phyloP scores from a whole-genome alignment of 1,139 yeast genomes.

The Yamadazyma blattariae region DNA sequence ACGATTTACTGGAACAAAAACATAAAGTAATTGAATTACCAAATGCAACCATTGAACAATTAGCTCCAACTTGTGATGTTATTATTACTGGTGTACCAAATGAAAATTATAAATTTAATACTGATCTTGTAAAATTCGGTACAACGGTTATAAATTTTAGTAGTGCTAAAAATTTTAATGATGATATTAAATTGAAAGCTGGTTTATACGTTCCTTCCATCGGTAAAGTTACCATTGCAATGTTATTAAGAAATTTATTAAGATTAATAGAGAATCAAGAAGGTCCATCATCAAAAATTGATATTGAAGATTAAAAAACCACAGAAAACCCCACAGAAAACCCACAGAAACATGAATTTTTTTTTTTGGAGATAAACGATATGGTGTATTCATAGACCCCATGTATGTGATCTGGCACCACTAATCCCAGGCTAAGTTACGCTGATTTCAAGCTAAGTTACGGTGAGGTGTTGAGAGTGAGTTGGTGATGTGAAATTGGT shows the following conservation, averaged over 20 bases:
- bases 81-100: conserved; percentile 95
- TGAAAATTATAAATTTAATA: conserved; percentile 78
- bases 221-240: conserved; percentile 93
- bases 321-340: background rate
- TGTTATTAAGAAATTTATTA: conserved; percentile 84
- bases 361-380: too few relatives aligned
- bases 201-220: conserved; percentile 91
- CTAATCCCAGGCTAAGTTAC: too few relatives aligned
- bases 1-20: conserved; percentile 75
- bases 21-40: conserved; percentile 78
- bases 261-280: conserved; percentile 66
- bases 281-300: background rate
- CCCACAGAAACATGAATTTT: too few relatives aligned
- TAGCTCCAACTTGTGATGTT: conserved; percentile 79
- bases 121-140: conserved; percentile 76
- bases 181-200: conserved; percentile 76
- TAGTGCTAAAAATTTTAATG: conserved; percentile 81
- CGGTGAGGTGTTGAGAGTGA: too few relatives aligned
- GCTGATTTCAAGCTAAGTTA: too few relatives aligned
- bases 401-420: too few relatives aligned
- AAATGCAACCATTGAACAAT: conserved; percentile 51
- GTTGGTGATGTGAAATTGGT: too few relatives aligned
- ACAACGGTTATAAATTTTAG: conserved; percentile 90
- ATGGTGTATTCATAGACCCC: too few relatives aligned
- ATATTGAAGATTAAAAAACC: too few relatives aligned